Percentiles rank a stretch among this genome's conserved stretches.
phyloP scores from a whole-genome alignment of 257 asterid species.

The Plantago ovata region DNA sequence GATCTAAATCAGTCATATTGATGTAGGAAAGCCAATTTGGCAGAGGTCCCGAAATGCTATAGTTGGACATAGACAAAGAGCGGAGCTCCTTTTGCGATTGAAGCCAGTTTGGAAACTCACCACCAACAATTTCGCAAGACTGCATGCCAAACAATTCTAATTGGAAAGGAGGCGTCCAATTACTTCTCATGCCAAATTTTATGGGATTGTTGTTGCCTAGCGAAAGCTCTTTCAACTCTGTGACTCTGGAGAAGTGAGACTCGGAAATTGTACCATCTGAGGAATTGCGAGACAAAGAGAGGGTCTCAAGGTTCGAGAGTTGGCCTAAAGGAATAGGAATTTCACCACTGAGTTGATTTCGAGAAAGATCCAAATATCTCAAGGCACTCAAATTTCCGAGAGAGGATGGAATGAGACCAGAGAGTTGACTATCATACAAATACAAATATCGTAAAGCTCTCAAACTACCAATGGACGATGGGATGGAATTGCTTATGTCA shows the following conservation, averaged over 20 bases:
- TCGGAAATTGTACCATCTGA: neutral
- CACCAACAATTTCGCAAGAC: no score
- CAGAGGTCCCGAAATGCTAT: no score
- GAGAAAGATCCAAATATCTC: no score
- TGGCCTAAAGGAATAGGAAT: neutral
- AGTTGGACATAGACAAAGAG: no score
- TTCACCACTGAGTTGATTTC: neutral
- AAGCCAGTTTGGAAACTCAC: no score
- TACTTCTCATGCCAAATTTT: neutral
- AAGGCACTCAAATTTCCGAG: no score
- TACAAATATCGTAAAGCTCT: no score
- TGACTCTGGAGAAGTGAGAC: neutral
- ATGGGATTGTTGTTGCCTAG: neutral
- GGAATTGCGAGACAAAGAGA: neutral
- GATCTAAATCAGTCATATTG: no score
- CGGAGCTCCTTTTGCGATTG: no score
- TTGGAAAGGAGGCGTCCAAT: slow-evolving; percentile 5
- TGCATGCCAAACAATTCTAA: neutral
- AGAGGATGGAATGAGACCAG: neutral
- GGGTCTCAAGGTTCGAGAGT: neutral
- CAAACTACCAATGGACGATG: no score
- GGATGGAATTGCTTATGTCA: no score
- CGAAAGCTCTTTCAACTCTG: neutral
- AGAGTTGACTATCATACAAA: neutral
- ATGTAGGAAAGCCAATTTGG: no score